phyloP scores from a whole-genome alignment of 768 basidiomycete species.

The Russula griseocarnosa region DNA sequence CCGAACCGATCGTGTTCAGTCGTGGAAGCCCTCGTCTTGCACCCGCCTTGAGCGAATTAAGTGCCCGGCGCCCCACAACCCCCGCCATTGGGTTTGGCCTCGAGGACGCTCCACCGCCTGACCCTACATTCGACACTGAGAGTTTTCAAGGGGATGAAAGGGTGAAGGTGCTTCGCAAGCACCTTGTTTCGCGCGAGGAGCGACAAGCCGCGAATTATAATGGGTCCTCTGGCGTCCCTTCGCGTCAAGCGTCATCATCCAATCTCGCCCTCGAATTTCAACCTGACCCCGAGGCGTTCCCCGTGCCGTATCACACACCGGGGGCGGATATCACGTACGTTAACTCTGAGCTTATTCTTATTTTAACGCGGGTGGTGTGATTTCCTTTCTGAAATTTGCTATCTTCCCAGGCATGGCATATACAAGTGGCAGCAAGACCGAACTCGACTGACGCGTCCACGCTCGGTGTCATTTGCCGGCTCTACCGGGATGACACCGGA shows the following conservation, averaged over 20 bases:
- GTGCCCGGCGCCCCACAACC: constrained; percentile 35
- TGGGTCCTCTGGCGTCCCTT: constrained; percentile 35
- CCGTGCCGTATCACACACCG: constrained; percentile 81
- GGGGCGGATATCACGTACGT: constrained; percentile 93
- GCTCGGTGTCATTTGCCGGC: constrained; percentile 68
- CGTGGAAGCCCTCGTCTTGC: constrained; percentile 22
- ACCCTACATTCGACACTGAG: constrained; percentile 44
- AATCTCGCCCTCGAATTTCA: constrained; percentile 29
- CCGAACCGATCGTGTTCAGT: constrained; percentile 22
- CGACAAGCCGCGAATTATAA: constrained; percentile 36
- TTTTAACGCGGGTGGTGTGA: neutral
- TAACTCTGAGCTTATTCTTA: neutral
- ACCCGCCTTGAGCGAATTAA: constrained; percentile 39
- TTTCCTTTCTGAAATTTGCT: neutral
- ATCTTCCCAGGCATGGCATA: constrained; percentile 63
- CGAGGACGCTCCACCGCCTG: constrained; percentile 33
- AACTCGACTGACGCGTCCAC: constrained; percentile 54
- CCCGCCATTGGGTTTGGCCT: constrained; percentile 18
- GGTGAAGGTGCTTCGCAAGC: constrained; percentile 70
- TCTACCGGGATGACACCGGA: constrained; percentile 49
- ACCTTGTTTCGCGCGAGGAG: constrained; percentile 74
- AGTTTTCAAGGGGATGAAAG: constrained; percentile 79
- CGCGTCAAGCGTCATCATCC: constrained; percentile 30
- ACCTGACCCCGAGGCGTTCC: constrained; percentile 67
- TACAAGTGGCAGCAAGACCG: constrained; percentile 93